A percentile compares a stretch with the other conserved stretches of the same genome.
Evolutionary conservation across 1,139 yeast species (phyloP).

Genomic region (Taiozyma sp.): DNA sequence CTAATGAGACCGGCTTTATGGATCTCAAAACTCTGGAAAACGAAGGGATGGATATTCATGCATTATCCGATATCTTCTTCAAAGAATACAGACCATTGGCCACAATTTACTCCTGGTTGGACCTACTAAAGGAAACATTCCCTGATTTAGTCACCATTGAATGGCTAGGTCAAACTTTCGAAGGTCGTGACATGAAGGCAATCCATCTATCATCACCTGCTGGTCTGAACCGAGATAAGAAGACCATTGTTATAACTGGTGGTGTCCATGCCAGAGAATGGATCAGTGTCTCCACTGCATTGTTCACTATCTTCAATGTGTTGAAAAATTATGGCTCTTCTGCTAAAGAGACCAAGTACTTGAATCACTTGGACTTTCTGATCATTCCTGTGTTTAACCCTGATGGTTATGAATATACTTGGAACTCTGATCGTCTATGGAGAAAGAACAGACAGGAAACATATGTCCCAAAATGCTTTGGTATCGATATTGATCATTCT

Average conservation of each 20-base stretch:
- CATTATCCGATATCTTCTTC: conserved; percentile 45
- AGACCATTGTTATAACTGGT: conserved; percentile 74
- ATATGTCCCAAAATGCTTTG: conserved; percentile 60
- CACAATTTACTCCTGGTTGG: conserved; percentile 71
- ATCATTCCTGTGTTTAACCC: conserved; percentile 85
- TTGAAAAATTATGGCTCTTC: conserved; percentile 42
- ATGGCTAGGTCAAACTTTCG: conserved; percentile 69
- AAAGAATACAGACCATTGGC: conserved; percentile 65
- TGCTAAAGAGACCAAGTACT: conserved; percentile 31
- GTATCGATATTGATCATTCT: conserved; percentile 85
- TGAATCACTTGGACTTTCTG: conserved; percentile 58
- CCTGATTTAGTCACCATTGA: conserved; percentile 59
- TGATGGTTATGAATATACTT: conserved; percentile 83
- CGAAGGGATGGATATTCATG: conserved; percentile 7
- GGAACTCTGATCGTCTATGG: conserved; percentile 83
- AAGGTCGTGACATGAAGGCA: conserved; percentile 66
- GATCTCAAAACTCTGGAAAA: conserved; percentile 3
- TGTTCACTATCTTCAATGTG: conserved; percentile 56
- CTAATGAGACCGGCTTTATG: conserved; percentile 22
- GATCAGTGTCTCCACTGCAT: conserved; percentile 71
- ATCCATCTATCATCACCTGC: conserved; percentile 54
- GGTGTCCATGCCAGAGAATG: conserved; percentile 93
- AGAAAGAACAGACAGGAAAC: conserved; percentile 84
- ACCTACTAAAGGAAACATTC: conserved; percentile 47
- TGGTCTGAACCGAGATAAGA: conserved; percentile 46